These are phyloP conservation scores for Clarireedia monteithiana DNA, from an alignment of 2,329 filamentous ascomycete species.

Conservation along the genomic window DNA sequence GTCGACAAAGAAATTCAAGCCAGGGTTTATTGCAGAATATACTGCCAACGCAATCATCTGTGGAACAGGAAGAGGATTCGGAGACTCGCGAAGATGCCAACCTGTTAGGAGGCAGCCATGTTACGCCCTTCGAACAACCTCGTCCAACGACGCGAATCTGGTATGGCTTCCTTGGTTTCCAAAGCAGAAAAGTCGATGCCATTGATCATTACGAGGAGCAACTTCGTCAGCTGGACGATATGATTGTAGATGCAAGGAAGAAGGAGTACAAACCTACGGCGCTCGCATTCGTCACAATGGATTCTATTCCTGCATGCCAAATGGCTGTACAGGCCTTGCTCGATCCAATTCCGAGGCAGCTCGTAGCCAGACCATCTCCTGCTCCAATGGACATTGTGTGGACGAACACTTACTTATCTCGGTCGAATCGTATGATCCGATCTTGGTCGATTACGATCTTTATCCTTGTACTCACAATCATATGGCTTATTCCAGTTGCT, in stretches of 20 bases:
- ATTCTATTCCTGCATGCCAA: constrained; percentile 84
- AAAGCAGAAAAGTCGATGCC: constrained; percentile 70
- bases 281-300: constrained; percentile 94
- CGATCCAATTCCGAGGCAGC: constrained; percentile 77
- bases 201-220: constrained; percentile 93
- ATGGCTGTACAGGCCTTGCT: constrained; percentile 95
- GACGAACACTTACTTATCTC: constrained; percentile 82
- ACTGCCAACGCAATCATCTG: constrained; percentile 35
- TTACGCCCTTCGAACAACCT: constrained; percentile 36
- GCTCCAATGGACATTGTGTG: constrained; percentile 91
- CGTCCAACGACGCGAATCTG: constrained; percentile 67
- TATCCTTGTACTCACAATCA: constrained; percentile 73
- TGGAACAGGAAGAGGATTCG: constrained; percentile 33
- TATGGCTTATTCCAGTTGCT: constrained; percentile 81
- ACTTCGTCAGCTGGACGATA: constrained; percentile 68
- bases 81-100: constrained; percentile 49
- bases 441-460: constrained; percentile 79
- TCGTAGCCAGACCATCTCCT: constrained; percentile 80
- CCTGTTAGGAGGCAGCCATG: constrained; percentile 42
- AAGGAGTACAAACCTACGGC: constrained; percentile 72
- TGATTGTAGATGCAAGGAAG: constrained; percentile 61
- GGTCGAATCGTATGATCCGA: constrained; percentile 63
- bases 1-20: constrained; percentile 31
- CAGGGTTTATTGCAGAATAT: constrained; percentile 30
- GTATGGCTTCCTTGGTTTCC: constrained; percentile 68